Base-by-base conservation (phyloP, 139 green algal species). In the Monoraphidium neglectum region DNA sequence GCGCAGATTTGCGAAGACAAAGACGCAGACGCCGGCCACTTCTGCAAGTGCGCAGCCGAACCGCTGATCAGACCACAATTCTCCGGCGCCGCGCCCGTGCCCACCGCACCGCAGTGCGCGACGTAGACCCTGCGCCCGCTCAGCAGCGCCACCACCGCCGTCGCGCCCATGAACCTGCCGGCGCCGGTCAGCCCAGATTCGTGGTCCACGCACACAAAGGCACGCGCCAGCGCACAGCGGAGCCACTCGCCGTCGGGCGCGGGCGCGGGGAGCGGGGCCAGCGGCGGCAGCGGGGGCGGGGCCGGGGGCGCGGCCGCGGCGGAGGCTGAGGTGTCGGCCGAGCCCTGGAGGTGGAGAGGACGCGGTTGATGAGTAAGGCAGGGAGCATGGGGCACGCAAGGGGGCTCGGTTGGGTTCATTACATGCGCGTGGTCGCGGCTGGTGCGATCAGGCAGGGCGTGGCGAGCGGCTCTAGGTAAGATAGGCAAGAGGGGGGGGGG, bases 101-200 rank as follows among this genome's bases (percentile, higher is more conserved):
- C 6, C n/a, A 15, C 35, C 87, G 70, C 59, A 90, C 89, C 92
- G 70, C 88, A 93, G 75, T 96, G 95, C 24, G 89, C 92, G 1
- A 97, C 89, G 77, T 89, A 94, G 0, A 97, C 72, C 68, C 92
- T 83, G 28, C 72, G 47, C 30, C 43, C 38, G 47, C 87, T 80
- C 5, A 95, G 75, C 35, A 98, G 82, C 3, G 90, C 86, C 32
- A 95, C 92, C 40, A 98, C 90, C 8, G 94, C 93, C 0, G 94
- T 98, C 6, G 88, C 95, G 32, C 94, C 94, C 24, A 96, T 87
- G 24, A 85, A 82, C 35, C 37, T 72, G 68, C 68, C 67, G 16
- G 69, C 81, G 40, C 75, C 69, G 56, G 82, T 40, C 53, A 82
- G 83, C 23, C 64, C 86, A 82, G 90, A 92, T 79, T 92, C 80